phyloP scores from a whole-genome alignment of 495 filamentous ascomycete species.

The Bacidia rubella region DNA sequence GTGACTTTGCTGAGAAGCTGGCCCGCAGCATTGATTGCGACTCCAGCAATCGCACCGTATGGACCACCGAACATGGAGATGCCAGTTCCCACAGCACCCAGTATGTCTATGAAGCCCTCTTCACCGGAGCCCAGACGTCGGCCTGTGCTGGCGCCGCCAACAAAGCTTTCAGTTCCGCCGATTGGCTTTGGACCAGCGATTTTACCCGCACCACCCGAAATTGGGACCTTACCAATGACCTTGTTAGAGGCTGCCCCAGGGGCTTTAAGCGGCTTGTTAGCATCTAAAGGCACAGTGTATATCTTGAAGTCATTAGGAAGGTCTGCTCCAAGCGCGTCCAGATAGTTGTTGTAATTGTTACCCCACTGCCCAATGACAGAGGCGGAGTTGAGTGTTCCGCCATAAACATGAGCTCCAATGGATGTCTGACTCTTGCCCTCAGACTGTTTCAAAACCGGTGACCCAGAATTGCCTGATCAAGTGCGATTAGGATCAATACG shows the following conservation, averaged over 20 bases:
- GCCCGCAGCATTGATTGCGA: constrained; percentile 17
- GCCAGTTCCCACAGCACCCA: constrained; percentile 17
- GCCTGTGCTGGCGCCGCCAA: background rate
- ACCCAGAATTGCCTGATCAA: constrained; percentile 23
- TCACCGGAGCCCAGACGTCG: background rate
- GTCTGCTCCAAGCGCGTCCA: constrained; percentile 17
- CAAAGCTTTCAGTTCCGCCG: background rate
- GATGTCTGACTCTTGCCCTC: constrained; percentile 11
- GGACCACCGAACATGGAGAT: constrained; percentile 19
- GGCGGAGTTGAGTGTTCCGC: constrained; percentile 22
- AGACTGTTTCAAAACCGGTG: constrained; percentile 23
- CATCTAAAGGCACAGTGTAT: constrained; percentile 13
- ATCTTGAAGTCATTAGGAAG: constrained; percentile 9
- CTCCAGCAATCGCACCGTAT: constrained; percentile 17
- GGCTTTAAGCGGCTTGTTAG: constrained; percentile 7
- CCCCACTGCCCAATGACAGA: constrained; percentile 22
- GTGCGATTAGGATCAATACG: background rate
- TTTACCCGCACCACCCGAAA: background rate
- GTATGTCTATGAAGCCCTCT: constrained; percentile 21
- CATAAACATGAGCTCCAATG: constrained; percentile 27
- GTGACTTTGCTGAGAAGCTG: constrained; percentile 7
- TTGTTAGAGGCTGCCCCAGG: constrained; percentile 9
- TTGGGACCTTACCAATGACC: background rate
- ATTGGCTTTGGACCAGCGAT: too few relatives aligned
- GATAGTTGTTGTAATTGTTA: constrained; percentile 21